Conservation (phyloP, 768 basidiomycete species). For the Boletus huronensis region DNA sequence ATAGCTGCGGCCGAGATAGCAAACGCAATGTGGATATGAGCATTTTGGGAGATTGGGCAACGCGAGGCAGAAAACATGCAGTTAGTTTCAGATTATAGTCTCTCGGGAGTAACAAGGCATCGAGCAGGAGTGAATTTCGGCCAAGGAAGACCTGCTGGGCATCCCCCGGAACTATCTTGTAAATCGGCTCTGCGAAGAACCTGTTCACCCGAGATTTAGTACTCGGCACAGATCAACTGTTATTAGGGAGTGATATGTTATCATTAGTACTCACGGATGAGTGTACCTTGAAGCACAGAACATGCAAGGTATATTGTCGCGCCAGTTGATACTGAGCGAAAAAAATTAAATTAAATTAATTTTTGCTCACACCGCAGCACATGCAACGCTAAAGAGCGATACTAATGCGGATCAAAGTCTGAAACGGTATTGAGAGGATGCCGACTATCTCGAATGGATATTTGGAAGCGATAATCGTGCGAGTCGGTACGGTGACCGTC, state of each 20-base stretch:
- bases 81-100: background rate
- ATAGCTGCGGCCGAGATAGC: too few relatives aligned
- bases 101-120: too few relatives aligned
- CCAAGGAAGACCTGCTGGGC: background rate
- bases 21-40: background rate
- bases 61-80: background rate
- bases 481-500: background rate
- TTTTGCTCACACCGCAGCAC: background rate
- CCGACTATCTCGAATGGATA: background rate
- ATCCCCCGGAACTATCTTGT: background rate
- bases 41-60: background rate
- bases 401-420: background rate
- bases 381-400: background rate
- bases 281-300: background rate
- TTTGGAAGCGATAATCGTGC: background rate
- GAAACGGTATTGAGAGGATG: background rate
- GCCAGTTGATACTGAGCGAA: background rate
- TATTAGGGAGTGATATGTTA: too few relatives aligned
- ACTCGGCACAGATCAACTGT: background rate
- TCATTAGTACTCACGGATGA: background rate
- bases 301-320: background rate
- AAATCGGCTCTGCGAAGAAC: background rate
- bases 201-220: too few relatives aligned
- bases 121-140: background rate
- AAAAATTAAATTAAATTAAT: background rate